These are phyloP conservation scores for Russula lepida DNA, from an alignment of 768 basidiomycete genomes.

Conservation along the genomic window DNA sequence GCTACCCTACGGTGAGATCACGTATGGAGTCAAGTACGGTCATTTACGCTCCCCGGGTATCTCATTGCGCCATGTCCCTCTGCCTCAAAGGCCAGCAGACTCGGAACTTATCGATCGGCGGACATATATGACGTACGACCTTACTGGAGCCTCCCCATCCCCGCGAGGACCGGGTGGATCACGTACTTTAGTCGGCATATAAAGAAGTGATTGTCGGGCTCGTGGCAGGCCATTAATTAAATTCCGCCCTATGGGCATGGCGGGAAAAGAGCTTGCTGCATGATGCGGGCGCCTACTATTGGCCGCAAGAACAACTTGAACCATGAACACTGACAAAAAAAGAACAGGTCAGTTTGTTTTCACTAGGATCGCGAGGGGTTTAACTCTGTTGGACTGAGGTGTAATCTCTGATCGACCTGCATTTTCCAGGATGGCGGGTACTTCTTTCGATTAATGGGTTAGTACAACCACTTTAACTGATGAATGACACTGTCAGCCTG, in stretches of 20 bases:
- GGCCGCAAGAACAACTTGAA: too few relatives aligned
- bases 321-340: background rate
- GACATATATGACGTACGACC: background rate
- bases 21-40: background rate
- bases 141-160: background rate
- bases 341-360: background rate
- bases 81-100: background rate
- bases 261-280: background rate
- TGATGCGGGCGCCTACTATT: background rate
- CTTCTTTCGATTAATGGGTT: background rate
- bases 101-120: background rate
- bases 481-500: background rate
- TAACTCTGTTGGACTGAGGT: background rate
- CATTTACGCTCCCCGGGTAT: background rate
- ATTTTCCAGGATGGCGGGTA: background rate
- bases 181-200: background rate
- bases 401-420: background rate
- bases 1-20: background rate
- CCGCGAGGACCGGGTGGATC: background rate
- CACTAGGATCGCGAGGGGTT: background rate
- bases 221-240: background rate
- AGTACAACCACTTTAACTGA: background rate
- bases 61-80: background rate
- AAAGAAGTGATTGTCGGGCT: background rate
- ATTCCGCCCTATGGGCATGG: background rate